Percentiles rank a stretch among this genome's conserved stretches.
These are phyloP conservation scores for Ogataea methylovora DNA, from an alignment of 805 yeast genomes.

Conservation along the genomic window DNA sequence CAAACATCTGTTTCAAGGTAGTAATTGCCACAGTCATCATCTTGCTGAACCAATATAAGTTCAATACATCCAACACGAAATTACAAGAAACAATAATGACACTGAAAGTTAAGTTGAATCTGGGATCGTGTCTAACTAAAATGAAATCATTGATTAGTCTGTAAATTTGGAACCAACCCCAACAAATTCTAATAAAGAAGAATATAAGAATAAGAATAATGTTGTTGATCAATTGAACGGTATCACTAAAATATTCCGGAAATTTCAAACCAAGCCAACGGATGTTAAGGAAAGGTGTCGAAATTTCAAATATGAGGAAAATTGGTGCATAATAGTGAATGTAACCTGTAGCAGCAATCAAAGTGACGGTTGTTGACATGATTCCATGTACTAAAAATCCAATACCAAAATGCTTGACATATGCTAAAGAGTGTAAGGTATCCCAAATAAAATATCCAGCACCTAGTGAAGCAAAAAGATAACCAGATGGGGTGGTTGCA, in stretches of 20 bases:
- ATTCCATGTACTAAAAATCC: constrained; percentile 30
- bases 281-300: constrained; percentile 29
- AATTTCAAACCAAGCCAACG: constrained; percentile 31
- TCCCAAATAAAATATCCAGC: constrained; percentile 31
- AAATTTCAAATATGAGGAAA: constrained; percentile 27
- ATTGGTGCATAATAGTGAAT: constrained; percentile 27
- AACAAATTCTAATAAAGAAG: constrained; percentile 26
- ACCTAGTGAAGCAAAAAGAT: constrained; percentile 22
- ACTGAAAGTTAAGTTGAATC: constrained; percentile 20
- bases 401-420: constrained; percentile 22
- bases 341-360: constrained; percentile 17
- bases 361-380: constrained; percentile 23
- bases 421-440: constrained; percentile 19
- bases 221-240: constrained; percentile 24
- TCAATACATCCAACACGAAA: constrained; percentile 25
- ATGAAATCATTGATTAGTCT: constrained; percentile 21
- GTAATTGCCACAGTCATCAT: constrained; percentile 29
- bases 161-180: constrained; percentile 32
- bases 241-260: constrained; percentile 18
- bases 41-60: constrained; percentile 29
- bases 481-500: constrained; percentile 26
- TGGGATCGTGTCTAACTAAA: constrained; percentile 16
- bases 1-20: constrained; percentile 25
- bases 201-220: constrained; percentile 25
- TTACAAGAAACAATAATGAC: constrained; percentile 23